Conservation (phyloP, 2,329 filamentous ascomycete species). For the Pestalotiopsis fici region DNA sequence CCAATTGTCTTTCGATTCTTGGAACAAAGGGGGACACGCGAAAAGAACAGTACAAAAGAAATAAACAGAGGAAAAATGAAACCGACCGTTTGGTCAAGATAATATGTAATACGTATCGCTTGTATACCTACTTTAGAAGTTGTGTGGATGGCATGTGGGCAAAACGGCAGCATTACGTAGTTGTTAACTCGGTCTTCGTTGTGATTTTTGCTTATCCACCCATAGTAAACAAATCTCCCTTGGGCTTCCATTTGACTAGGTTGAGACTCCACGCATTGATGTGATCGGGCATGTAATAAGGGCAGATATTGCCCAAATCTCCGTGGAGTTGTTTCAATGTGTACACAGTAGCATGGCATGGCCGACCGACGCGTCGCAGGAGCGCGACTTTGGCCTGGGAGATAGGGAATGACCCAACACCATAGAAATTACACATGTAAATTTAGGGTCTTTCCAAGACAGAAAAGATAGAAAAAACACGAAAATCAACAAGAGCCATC, state of each 20-base stretch:
- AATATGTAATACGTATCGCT: no score
- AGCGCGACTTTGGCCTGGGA: background rate
- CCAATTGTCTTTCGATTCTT: no score
- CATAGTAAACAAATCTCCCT: background rate
- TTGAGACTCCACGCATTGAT: background rate
- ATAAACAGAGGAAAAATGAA: no score
- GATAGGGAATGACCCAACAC: background rate
- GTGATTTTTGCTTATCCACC: background rate
- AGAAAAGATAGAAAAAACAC: background rate
- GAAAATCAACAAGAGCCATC: background rate
- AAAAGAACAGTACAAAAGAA: no score
- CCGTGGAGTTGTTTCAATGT: background rate
- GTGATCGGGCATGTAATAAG: background rate
- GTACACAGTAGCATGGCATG: no score
- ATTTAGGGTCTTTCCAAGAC: background rate
- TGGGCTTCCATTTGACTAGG: background rate
- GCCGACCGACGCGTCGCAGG: background rate
- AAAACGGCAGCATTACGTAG: background rate
- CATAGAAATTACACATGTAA: background rate
- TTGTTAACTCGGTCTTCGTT: background rate
- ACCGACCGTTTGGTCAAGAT: no score
- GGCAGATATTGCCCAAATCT: background rate
- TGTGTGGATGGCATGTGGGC: background rate
- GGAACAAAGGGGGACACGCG: no score
- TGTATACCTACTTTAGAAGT: no score